Evolutionary conservation across 768 basidiomycete genomes (phyloP).

Genomic region (Xerocomellus chrysenteron): DNA sequence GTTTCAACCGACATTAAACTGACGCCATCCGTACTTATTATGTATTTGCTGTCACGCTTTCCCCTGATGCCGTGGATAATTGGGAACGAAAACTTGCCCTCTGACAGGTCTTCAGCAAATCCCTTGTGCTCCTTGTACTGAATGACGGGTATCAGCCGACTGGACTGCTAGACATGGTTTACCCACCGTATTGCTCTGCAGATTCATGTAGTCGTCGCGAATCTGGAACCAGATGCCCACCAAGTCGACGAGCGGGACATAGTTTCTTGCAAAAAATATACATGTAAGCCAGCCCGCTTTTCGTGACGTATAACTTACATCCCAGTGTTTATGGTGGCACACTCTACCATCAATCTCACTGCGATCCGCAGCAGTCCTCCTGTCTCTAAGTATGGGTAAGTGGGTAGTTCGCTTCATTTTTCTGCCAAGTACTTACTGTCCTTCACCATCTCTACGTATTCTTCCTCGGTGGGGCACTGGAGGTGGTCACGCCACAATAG

Average conservation of each 20-base stretch:
- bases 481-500: conserved; percentile 91
- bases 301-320: conserved; percentile 42
- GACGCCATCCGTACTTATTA: conserved; percentile 70
- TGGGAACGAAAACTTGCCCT: conserved; percentile 98
- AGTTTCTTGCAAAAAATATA: conserved; percentile 38
- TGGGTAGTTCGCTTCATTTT: background rate
- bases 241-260: conserved; percentile 55
- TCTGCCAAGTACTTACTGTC: conserved; percentile 60
- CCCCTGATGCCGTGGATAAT: conserved; percentile 89
- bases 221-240: conserved; percentile 61
- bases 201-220: conserved; percentile 51
- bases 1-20: background rate
- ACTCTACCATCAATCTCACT: conserved; percentile 94
- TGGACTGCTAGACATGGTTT: background rate
- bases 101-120: conserved; percentile 91
- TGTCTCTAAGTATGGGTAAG: conserved; percentile 60
- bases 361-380: conserved; percentile 90
- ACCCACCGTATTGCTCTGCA: conserved; percentile 25
- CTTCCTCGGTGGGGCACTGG: conserved; percentile 88
- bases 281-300: background rate
- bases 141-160: background rate
- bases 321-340: conserved; percentile 56
- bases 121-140: conserved; percentile 85
- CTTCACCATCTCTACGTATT: conserved; percentile 94
- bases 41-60: conserved; percentile 70